These are phyloP conservation scores for Pichia pseudocactophila DNA, from an alignment of 805 yeast genomes.

Conservation along the genomic window DNA sequence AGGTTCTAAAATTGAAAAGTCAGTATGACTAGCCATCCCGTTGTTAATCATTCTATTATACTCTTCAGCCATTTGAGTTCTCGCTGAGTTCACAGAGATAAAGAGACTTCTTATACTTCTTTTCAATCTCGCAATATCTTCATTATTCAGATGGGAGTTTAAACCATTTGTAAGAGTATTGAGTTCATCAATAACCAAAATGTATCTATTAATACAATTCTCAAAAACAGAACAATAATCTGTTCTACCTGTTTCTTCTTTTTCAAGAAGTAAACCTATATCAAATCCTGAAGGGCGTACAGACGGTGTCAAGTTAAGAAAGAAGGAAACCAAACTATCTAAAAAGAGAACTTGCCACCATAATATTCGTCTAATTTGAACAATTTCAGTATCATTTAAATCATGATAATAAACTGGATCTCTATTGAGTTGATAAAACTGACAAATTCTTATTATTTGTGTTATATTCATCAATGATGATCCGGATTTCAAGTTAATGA, in stretches of 20 bases:
- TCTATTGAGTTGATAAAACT: slow-evolving; percentile 37
- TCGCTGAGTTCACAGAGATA: slow-evolving; percentile 40
- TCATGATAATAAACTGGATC: slow-evolving; percentile 50
- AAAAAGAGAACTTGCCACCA: slow-evolving; percentile 63
- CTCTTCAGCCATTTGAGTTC: slow-evolving; percentile 29
- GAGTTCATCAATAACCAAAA: slow-evolving; percentile 43
- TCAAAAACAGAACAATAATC: slow-evolving; percentile 15
- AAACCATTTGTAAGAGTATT: slow-evolving; percentile 44
- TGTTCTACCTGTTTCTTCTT: slow-evolving; percentile 3
- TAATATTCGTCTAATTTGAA: slow-evolving; percentile 46
- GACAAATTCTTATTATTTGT: slow-evolving; percentile 19
- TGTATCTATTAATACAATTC: slow-evolving; percentile 24
- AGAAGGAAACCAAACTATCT: slow-evolving; percentile 35
- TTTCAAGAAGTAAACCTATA: slow-evolving; percentile 19
- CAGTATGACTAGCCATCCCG: not conserved
- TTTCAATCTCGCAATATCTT: slow-evolving; percentile 37
- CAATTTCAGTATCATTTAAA: slow-evolving; percentile 37
- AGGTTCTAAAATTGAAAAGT: not conserved
- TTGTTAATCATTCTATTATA: slow-evolving; percentile 4
- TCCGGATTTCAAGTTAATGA: slow-evolving; percentile 20
- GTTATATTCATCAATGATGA: slow-evolving; percentile 18
- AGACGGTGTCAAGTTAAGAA: slow-evolving; percentile 17
- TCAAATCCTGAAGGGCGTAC: slow-evolving; percentile 21
- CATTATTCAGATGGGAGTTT: slow-evolving; percentile 31
- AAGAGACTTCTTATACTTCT: slow-evolving; percentile 41